phyloP scores from a whole-genome alignment of 495 filamentous ascomycete genomes.

The Xylaria venustula region DNA sequence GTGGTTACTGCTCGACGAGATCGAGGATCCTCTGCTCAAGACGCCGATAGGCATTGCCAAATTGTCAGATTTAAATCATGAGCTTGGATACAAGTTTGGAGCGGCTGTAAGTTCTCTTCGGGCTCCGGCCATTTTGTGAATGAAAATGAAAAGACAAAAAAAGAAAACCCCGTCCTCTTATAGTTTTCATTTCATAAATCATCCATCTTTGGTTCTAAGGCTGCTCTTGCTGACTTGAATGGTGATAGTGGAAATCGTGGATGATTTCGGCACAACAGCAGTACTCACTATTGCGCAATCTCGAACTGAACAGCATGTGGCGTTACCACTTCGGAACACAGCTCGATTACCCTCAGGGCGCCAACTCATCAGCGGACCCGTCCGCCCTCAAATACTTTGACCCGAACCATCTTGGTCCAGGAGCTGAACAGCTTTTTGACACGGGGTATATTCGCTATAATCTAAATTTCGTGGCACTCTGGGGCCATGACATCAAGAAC shows the following conservation, averaged over 20 bases:
- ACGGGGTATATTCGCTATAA: conserved; percentile 44
- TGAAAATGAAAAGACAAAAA: no score
- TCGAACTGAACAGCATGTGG: conserved; percentile 42
- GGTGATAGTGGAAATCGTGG: conserved; percentile 43
- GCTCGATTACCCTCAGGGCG: conserved; percentile 14
- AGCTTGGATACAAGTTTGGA: conserved; percentile 3
- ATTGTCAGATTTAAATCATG: conserved; percentile 8
- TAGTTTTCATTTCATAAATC: no score
- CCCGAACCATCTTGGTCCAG: conserved; percentile 16
- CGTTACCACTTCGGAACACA: conserved; percentile 50
- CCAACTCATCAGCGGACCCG: conserved; percentile 10
- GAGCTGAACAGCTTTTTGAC: conserved; percentile 41
- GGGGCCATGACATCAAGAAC: conserved; percentile 39
- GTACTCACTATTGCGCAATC: conserved; percentile 53
- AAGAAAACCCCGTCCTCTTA: no score
- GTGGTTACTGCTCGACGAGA: conserved; percentile 40
- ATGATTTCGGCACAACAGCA: conserved; percentile 54
- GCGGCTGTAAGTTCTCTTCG: neutral
- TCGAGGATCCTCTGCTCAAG: conserved; percentile 32
- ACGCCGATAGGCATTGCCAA: conserved; percentile 38
- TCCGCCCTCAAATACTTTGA: conserved; percentile 13
- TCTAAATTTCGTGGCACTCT: conserved; percentile 48
- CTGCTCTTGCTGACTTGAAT: conserved; percentile 4
- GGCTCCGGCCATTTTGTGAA: neutral
- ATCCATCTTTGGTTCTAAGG: no score